Conservation (phyloP, 1,284 basidiomycete species). For the Ceratobasidium sp. region DNA sequence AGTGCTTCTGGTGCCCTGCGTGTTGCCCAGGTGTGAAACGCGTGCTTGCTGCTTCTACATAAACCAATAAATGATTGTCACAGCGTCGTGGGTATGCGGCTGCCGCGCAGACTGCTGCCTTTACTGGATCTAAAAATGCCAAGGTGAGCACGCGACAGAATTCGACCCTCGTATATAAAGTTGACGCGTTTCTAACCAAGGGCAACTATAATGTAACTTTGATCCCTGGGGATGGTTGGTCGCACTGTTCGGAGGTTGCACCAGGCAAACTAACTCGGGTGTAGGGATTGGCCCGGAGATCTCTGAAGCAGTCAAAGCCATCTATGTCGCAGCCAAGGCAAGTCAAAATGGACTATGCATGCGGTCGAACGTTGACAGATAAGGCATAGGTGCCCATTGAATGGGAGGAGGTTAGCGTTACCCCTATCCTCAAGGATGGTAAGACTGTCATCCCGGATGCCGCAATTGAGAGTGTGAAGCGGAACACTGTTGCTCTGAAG, state of each 20-base stretch:
- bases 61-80: background rate
- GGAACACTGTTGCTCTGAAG: constrained; percentile 98
- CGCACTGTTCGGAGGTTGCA: constrained; percentile 16
- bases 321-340: constrained; percentile 88
- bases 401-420: constrained; percentile 99
- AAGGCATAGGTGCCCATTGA: constrained; percentile 86
- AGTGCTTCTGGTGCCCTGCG: constrained; percentile 32
- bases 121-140: constrained; percentile 87
- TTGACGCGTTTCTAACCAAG: constrained; percentile 59
- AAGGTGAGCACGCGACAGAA: constrained; percentile 69
- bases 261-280: constrained; percentile 38
- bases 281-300: constrained; percentile 99
- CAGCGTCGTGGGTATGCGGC: constrained; percentile 38
- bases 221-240: constrained; percentile 89
- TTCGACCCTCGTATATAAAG: constrained; percentile 1
- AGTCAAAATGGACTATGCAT: background rate
- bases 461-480: constrained; percentile 93
- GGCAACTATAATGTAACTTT: constrained; percentile 96
- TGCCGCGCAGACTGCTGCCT: constrained; percentile 73
- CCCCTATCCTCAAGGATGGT: constrained; percentile 92
- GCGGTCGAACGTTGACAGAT: constrained; percentile 11
- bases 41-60: background rate
- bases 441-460: constrained; percentile 97
- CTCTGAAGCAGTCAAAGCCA: constrained; percentile 93
- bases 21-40: constrained; percentile 11